Percentiles rank a stretch among this genome's conserved stretches.
Evolutionary conservation across 768 basidiomycete species (phyloP).

Genomic region (Termitomyces sp.): DNA sequence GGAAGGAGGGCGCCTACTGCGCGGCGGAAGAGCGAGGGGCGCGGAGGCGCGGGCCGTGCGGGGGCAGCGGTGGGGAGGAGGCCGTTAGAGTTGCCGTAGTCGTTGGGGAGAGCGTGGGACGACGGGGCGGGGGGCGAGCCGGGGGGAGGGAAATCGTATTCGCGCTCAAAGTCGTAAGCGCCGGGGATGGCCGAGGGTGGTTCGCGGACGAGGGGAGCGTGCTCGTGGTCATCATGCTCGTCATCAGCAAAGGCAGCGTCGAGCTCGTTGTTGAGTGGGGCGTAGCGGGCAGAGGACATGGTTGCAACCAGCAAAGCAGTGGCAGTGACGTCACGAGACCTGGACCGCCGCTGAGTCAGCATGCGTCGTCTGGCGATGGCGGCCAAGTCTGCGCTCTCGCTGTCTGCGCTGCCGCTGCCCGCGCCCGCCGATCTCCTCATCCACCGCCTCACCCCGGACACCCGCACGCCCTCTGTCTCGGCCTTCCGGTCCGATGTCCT

Average conservation of each 20-base stretch:
- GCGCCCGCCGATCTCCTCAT: constrained; percentile 23
- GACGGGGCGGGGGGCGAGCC: constrained; percentile 70
- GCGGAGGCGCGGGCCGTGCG: constrained; percentile 46
- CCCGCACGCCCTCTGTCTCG: constrained; percentile 43
- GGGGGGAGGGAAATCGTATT: constrained; percentile 72
- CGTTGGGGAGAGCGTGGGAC: constrained; percentile 53
- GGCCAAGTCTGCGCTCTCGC: neutral
- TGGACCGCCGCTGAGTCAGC: neutral
- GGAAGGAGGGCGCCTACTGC: constrained; percentile 60
- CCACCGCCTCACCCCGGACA: constrained; percentile 53
- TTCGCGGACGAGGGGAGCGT: neutral
- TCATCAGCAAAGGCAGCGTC: constrained; percentile 29
- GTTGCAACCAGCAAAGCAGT: neutral
- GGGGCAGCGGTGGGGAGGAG: constrained; percentile 36
- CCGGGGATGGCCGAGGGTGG: constrained; percentile 28
- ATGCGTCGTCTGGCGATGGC: neutral
- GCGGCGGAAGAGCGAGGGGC: constrained; percentile 51
- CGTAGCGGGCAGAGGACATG: constrained; percentile 1
- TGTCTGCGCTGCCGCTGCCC: constrained; percentile 25
- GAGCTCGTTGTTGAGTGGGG: constrained; percentile 11
- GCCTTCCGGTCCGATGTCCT: constrained; percentile 47
- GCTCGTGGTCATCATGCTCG: constrained; percentile 14
- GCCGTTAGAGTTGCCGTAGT: constrained; percentile 70
- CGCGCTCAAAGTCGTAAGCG: constrained; percentile 76
- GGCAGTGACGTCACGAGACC: neutral